Conservation (phyloP, 768 basidiomycete genomes). For the Polyporus arcularius region DNA sequence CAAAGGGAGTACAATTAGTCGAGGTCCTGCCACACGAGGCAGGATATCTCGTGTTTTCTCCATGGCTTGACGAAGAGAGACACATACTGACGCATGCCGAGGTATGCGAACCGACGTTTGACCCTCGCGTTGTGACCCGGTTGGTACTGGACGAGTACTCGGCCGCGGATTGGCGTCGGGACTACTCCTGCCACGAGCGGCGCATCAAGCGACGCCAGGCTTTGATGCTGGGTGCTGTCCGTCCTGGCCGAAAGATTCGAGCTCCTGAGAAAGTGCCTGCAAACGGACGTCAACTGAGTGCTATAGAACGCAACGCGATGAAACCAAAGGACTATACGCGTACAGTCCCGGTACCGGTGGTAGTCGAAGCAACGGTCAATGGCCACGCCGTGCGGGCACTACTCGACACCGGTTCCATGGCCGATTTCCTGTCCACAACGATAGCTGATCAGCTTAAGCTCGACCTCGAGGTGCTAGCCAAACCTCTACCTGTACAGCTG, state of each 20-base stretch:
- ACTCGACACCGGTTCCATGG: slow-evolving; percentile 30
- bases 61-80: too few species aligned
- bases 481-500: slow-evolving; percentile 31
- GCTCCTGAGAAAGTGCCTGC: not conserved
- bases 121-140: too few species aligned
- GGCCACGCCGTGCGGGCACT: slow-evolving; percentile 20
- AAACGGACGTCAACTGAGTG: not conserved
- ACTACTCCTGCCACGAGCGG: too few species aligned
- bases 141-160: too few species aligned
- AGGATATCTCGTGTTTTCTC: too few species aligned
- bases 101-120: too few species aligned
- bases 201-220: too few species aligned
- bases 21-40: too few species aligned
- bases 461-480: slow-evolving; percentile 10
- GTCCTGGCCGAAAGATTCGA: not conserved
- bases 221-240: not conserved
- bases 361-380: slow-evolving; percentile 21
- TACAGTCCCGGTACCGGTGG: slow-evolving; percentile 14
- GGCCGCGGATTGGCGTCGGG: too few species aligned
- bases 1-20: too few species aligned
- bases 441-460: slow-evolving; percentile 31
- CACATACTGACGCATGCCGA: too few species aligned
- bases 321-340: not conserved
- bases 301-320: slow-evolving; percentile 14
- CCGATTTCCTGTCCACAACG: slow-evolving; percentile 34